Evolutionary conservation across 2,329 filamentous ascomycete genomes (phyloP), one percentile per base, ranked within the genome.

Genomic region (Diaporthe sp.): DNA sequence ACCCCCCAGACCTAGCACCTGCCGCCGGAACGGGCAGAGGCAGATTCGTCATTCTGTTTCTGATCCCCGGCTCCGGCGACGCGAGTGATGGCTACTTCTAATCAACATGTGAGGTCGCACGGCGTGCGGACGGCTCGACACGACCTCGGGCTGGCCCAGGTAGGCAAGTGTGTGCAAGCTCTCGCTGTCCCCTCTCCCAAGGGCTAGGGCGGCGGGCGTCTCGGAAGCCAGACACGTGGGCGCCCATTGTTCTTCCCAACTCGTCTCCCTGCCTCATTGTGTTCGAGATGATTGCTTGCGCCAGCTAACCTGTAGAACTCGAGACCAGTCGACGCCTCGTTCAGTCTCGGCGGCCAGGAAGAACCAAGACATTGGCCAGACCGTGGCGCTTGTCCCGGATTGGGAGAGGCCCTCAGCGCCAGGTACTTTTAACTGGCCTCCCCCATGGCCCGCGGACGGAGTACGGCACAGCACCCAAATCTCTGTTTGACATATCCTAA

Each of bases 311-410:
- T 7, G 25, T 65, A 15, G 42, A 28, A 42, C 61, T 42, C 42
- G 49, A 55, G 34, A 55, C 65, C 65, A 68, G 65, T 68, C 62
- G 65, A 53, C 65, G 65, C 65, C 65, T 69, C 65, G 49, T 37
- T 42, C 65, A 42, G 49, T 69, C 65, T 69, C 12, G 49, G 49
- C 49, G 49, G n/a, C 46, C 65, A 25, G 28, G 31, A 28, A 55
- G 13, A 28, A 13, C 25, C 22, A 42, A 69, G 65, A 69, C 49
- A 69, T 55, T 69, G 65, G 65, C 65, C 65, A 69, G 65, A 28
- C 65, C 65, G n/a, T 42, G 65, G 49, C 49, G 65, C 65, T 55
- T 69, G 46, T 42, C 65, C 65, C 49, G n/a, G 46, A 55, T 69
- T 42, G 49, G 65, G 49, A 55, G 65, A 42, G 49, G 34, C 49